A percentile compares a stretch with the other conserved stretches of the same genome.
Evolutionary conservation across 306 rosid species (phyloP).

Genomic region (Potentilla sterilis): DNA sequence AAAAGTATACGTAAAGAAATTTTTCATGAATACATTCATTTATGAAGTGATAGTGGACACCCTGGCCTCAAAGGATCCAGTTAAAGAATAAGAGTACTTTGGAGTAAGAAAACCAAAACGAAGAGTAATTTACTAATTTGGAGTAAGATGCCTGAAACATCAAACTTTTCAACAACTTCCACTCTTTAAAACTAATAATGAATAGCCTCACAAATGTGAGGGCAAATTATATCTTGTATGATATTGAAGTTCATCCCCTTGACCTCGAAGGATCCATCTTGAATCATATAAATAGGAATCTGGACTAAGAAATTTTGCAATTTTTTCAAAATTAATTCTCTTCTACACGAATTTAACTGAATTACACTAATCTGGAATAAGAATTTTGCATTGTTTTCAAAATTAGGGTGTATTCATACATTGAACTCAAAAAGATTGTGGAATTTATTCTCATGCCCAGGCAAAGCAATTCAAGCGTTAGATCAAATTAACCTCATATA

Average conservation of each 20-base stretch:
- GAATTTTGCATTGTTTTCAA: neutral
- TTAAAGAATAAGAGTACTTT: neutral
- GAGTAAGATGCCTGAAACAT: neutral
- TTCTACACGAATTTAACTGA: neutral
- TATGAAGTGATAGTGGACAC: neutral
- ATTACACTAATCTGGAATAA: neutral
- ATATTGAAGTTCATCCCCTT: neutral
- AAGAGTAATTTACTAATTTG: neutral
- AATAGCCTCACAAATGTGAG: neutral
- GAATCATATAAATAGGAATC: neutral
- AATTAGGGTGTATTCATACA: neutral
- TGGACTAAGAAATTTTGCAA: neutral
- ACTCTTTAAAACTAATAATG: neutral
- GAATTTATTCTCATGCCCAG: neutral
- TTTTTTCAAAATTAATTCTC: neutral
- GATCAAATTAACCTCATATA: neutral
- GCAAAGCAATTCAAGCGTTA: neutral
- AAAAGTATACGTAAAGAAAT: neutral
- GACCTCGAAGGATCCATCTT: neutral
- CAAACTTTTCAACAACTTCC: neutral
- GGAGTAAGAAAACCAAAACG: neutral
- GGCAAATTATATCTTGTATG: neutral
- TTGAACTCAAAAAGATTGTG: neutral
- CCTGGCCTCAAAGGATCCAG: neutral
- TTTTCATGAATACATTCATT: neutral